Evolutionary conservation across 306 rosid species (phyloP), one percentile per base, ranked within the genome.

Genomic region (Aeschynomene evenia): DNA sequence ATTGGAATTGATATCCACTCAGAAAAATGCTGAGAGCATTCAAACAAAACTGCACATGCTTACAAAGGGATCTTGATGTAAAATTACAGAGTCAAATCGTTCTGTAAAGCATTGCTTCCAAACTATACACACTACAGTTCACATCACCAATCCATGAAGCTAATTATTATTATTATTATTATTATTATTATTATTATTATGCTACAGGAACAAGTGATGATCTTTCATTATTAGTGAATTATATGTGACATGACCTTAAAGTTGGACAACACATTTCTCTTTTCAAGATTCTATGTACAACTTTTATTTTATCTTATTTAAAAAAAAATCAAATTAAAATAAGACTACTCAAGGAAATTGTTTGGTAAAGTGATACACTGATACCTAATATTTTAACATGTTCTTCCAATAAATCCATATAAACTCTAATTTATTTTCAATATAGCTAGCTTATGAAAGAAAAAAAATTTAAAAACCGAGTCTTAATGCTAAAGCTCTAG

Each of bases 11-110:
- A 85, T n/a, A n/a, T 85, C 79, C 56, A 64, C 46, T 4, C 49
- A 58, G 16, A 33, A 57, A 51, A 64, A 43, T 63, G 66, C 26
- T 29, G 36, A 26, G n/a, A 68, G 59, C 42, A 50, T 18, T 3
- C 9, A 14, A 64, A 71, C 57, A 56, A 61, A 62, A 74, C 1
- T 74, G 78, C 91, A 87, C 91, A 80, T 89, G 89, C 83, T 65
- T 39, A 49, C 76, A 66, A 72, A 62, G 46, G 51, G 4, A 15
- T 43, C 33, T 74, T 24, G 16, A 33, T 65, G 64, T 49, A 33
- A n/a, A 70, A 70, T 66, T 62, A 46, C 53, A 36, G n/a, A n/a
- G 43, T 73, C 58, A 61, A 66, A 31, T 68, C 46, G 45, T 79
- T 42, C 66, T 54, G 56, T 57, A 83, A 52, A 85, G 74, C 61